A percentile compares a stretch with the other conserved stretches of the same genome.
These are phyloP conservation scores for Xylariaceae sp. DNA, from an alignment of 2,329 filamentous ascomycete genomes.

Conservation along the genomic window DNA sequence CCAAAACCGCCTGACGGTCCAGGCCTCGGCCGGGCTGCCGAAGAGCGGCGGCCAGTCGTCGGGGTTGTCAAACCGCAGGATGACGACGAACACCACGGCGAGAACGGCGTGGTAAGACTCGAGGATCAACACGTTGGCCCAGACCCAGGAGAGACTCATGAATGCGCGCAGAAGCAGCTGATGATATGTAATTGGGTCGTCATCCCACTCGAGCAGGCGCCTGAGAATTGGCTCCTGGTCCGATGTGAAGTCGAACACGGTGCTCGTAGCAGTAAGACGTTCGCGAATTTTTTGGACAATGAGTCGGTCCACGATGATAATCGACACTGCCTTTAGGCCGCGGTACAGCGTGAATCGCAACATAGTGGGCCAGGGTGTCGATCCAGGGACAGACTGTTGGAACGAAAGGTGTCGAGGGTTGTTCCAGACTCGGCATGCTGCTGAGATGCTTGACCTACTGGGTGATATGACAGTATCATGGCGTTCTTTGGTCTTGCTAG, in stretches of 20 bases:
- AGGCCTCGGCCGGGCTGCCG: background rate
- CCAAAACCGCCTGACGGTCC: background rate
- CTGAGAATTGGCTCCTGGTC: conserved; percentile 10
- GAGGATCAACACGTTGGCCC: background rate
- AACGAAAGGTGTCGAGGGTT: conserved; percentile 7
- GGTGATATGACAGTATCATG: background rate
- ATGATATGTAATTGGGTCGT: conserved; percentile 3
- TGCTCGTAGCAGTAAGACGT: conserved; percentile 1
- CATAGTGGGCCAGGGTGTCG: background rate
- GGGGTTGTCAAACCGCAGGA: background rate
- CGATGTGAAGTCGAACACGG: conserved; percentile 8
- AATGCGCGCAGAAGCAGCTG: conserved; percentile 5
- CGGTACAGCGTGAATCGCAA: conserved; percentile 4
- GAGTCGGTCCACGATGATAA: conserved; percentile 4
- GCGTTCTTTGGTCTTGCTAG: background rate
- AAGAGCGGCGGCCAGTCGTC: conserved; percentile 1
- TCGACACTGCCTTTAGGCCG: background rate
- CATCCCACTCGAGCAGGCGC: conserved; percentile 3
- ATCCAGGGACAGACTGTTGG: background rate
- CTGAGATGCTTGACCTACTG: conserved; percentile 7
- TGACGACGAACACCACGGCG: background rate
- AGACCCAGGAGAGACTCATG: conserved; percentile 3
- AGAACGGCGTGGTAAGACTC: background rate
- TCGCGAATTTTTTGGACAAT: background rate
- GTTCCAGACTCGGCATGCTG: conserved; percentile 8